Conservation (phyloP, 148 eudicot genomes). For the Persicaria tinctoria region DNA sequence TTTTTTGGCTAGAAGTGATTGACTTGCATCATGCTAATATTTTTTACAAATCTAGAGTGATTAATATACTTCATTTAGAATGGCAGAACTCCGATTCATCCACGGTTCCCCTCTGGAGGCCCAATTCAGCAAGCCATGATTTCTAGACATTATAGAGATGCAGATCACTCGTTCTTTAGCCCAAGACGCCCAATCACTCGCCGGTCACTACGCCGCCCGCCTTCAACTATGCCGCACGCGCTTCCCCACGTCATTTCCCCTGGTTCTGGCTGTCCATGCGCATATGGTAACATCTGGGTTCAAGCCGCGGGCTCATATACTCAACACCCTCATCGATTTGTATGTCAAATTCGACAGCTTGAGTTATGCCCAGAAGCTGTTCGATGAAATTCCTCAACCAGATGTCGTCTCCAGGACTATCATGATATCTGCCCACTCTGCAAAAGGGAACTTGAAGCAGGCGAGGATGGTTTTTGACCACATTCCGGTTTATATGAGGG, state of each 20-base stretch:
- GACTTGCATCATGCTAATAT: too few species aligned
- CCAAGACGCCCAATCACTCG: conserved; percentile 6
- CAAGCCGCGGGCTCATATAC: conserved; percentile 47
- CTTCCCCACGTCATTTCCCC: conserved; percentile 29
- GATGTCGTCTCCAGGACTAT: conserved; percentile 47
- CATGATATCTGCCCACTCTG: conserved; percentile 40
- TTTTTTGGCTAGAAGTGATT: too few species aligned
- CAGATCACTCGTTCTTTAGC: too few species aligned
- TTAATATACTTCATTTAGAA: too few species aligned
- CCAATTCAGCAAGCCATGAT: too few species aligned
- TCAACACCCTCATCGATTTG: conserved; percentile 35
- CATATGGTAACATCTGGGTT: conserved; percentile 67
- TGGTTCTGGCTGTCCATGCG: conserved; percentile 47
- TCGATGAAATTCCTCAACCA: conserved; percentile 41
- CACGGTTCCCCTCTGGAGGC: too few species aligned
- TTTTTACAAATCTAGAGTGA: too few species aligned
- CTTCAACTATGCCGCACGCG: conserved; percentile 38
- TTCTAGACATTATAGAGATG: too few species aligned
- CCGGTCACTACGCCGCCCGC: conserved; percentile 45
- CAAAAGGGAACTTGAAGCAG: conserved; percentile 19
- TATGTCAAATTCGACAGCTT: conserved; percentile 36
- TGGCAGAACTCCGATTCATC: too few species aligned
- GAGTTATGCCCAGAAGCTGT: conserved; percentile 41
- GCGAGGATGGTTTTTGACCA: conserved; percentile 35
- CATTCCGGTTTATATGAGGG: conserved; percentile 39